A percentile compares a stretch with the other conserved stretches of the same genome.
phyloP scores from a whole-genome alignment of 257 asterid genomes.

The Scutellaria barbata region DNA sequence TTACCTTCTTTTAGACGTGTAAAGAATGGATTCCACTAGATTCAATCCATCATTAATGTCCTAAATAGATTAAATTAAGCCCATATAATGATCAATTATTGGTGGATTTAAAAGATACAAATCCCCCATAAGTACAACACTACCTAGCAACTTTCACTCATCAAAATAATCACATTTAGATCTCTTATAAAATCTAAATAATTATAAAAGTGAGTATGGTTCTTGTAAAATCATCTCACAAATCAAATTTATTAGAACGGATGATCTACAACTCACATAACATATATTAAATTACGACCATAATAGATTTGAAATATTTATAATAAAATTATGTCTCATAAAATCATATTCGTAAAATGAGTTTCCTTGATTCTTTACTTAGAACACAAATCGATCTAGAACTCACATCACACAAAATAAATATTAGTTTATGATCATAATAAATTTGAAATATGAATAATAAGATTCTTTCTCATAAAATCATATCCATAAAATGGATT shows the following conservation, averaged over 20 bases:
- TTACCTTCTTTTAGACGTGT: constrained; percentile 58
- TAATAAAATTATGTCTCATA: too few species aligned
- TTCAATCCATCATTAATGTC: constrained; percentile 56
- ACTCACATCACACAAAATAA: too few species aligned
- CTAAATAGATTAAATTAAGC: constrained; percentile 43
- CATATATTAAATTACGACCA: too few species aligned
- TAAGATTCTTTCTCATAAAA: too few species aligned
- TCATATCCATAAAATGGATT: neutral
- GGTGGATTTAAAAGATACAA: constrained; percentile 48
- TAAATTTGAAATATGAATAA: too few species aligned
- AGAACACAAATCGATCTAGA: too few species aligned
- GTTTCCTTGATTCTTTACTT: constrained; percentile 2
- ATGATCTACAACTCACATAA: too few species aligned
- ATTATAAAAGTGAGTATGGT: constrained; percentile 2
- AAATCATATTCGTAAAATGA: neutral
- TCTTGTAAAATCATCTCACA: too few species aligned
- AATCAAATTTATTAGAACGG: too few species aligned
- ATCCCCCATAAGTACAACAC: constrained; percentile 33
- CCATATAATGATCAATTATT: constrained; percentile 60
- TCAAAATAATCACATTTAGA: constrained; percentile 35
- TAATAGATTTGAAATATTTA: too few species aligned
- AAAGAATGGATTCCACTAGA: constrained; percentile 65
- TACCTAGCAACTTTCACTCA: constrained; percentile 19
- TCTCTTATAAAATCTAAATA: constrained; percentile 20
- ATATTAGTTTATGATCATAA: too few species aligned